Evolutionary conservation across 768 basidiomycete genomes (phyloP).

Genomic region (Kwoniella bestiolae): DNA sequence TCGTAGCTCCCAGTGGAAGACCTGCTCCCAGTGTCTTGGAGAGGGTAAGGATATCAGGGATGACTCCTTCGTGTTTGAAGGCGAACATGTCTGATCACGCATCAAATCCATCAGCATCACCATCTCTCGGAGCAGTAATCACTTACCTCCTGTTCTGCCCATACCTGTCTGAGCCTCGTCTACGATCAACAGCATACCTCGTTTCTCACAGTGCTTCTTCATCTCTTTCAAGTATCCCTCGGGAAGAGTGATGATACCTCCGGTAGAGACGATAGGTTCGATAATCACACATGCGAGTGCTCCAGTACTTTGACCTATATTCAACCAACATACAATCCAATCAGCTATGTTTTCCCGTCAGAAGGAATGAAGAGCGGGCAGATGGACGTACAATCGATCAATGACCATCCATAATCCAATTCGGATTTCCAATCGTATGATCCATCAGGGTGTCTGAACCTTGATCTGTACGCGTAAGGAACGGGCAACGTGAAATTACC

Average conservation of each 20-base stretch:
- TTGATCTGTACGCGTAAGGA: conserved; percentile 36
- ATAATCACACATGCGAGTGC: conserved; percentile 36
- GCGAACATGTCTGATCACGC: conserved; percentile 38
- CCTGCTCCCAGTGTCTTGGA: conserved; percentile 50
- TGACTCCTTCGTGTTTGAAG: conserved; percentile 37
- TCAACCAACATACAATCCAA: neutral
- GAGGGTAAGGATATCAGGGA: conserved; percentile 47
- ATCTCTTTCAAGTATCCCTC: conserved; percentile 41
- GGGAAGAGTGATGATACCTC: conserved; percentile 44
- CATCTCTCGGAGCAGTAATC: too few species aligned
- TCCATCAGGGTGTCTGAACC: conserved; percentile 37
- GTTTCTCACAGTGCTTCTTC: conserved; percentile 38
- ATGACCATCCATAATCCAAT: conserved; percentile 40
- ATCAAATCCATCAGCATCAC: neutral
- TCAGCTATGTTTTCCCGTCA: neutral
- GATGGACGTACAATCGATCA: conserved; percentile 39
- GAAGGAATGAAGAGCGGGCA: neutral
- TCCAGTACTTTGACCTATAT: conserved; percentile 42
- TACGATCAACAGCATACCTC: conserved; percentile 47
- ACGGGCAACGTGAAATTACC: conserved; percentile 32
- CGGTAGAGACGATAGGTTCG: conserved; percentile 47
- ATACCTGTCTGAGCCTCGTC: conserved; percentile 51
- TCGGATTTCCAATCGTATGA: conserved; percentile 46
- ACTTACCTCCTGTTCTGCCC: conserved; percentile 37
- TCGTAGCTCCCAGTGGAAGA: conserved; percentile 38